Conservation (phyloP, 495 filamentous ascomycete genomes). For the Aspergillus biplanus region DNA sequence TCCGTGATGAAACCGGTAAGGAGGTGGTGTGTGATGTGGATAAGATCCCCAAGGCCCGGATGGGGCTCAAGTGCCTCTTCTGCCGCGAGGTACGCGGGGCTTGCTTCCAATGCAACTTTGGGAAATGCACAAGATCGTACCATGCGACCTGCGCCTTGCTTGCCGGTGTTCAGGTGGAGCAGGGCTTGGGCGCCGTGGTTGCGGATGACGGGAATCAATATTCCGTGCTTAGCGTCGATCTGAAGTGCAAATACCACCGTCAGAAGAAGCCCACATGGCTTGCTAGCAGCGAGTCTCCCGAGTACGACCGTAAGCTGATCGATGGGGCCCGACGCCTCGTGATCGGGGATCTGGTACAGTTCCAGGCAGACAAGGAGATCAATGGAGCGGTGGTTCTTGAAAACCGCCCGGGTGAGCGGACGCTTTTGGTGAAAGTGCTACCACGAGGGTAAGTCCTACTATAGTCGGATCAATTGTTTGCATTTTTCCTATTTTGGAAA, state of each 20-base stretch:
- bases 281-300: constrained; percentile 65
- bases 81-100: constrained; percentile 92
- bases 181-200: constrained; percentile 81
- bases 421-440: constrained; percentile 78
- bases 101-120: constrained; percentile 95
- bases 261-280: constrained; percentile 77
- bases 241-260: constrained; percentile 91
- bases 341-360: constrained; percentile 79
- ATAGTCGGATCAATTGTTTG: constrained; percentile 21
- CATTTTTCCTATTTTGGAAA: constrained; percentile 24
- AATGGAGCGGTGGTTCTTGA: constrained; percentile 89
- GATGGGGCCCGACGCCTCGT: constrained; percentile 69
- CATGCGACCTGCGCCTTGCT: constrained; percentile 93
- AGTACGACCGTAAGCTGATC: constrained; percentile 59
- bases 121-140: constrained; percentile 92
- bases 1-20: constrained; percentile 63
- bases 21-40: constrained; percentile 78
- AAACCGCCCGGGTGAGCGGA: constrained; percentile 68
- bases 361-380: constrained; percentile 86
- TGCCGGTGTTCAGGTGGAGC: constrained; percentile 89
- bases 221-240: constrained; percentile 83
- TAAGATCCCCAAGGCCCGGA: constrained; percentile 80
- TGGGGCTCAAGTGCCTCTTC: constrained; percentile 91
- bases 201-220: constrained; percentile 92
- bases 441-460: constrained; percentile 75